Base-by-base conservation (phyloP, 2,329 filamentous ascomycete genomes). In the Ophiosphaerella narmari region DNA sequence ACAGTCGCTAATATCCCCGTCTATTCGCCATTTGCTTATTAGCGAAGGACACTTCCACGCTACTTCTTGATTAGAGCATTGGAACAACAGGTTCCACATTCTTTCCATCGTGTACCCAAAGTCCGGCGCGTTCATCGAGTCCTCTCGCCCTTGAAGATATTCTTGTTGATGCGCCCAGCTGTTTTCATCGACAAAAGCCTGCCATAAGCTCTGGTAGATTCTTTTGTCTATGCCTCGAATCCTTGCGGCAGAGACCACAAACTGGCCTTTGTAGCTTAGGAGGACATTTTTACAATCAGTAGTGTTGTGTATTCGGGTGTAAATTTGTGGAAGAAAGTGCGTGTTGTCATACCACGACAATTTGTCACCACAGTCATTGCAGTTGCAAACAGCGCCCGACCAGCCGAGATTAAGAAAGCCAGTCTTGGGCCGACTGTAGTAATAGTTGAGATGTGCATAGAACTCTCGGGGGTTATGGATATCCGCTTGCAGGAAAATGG, bases 191-290 rank as follows among this genome's bases (percentile, higher is more conserved):
- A 60, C 42, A 31, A 70, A 52, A 1, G 59, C 57, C 3, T 63
- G 43, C 44, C 54, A 46, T 23, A 77, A 50, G 12, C 67, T 60
- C 26, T 74, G 54, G 48, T 75, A 78, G 13, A 75, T 54, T 5
- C 42, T 43, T 41, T 66, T 72, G 18, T 60, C 54, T 8, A 70
- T 66, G 2, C 66, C 74, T 1, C 76, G 65, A 5, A 80, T 75
- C 1, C 79, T 69, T 5, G 64, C 66, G 0, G 75, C 75, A 1
- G 76, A 78, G 2, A 73, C 76, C 33, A 79, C 63, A 57, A 82
- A 80, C 43, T 79, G 75, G 13, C 79, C 79, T 38, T 76, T 76
- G 53, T 78, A 78, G 3, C 74, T 76, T 6, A 80, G 63, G 0
- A 77, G 62, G 0, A 76, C 67, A 23, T 61, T 58, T 2, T 67